Evolutionary conservation across 2,329 filamentous ascomycete genomes (phyloP), one percentile per base, ranked within the genome.

Genomic region (Ophiocordyceps camponoti-floridani): DNA sequence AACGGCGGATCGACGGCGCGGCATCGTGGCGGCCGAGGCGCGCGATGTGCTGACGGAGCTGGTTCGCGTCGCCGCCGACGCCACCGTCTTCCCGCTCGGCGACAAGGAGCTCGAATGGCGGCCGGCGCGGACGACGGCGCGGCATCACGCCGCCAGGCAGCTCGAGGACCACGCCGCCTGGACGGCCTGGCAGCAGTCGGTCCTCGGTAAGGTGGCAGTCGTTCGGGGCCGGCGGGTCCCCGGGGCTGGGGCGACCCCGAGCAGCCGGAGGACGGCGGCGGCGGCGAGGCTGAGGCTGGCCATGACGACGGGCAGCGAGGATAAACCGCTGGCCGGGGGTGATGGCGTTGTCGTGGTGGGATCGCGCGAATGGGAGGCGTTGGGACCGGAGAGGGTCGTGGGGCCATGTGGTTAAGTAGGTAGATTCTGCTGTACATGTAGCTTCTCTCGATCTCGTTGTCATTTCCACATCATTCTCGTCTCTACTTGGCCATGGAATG

Each of bases 81-180:
- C 76, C 4, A 66, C 62, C 48, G 56, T 82, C 10, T 82, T 75
- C 52, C 73, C 83, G 52, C 64, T 84, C n/a, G 62, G 82, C 54
- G 14, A 37, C 14, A 30, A 30, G 28, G 74, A 69, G 56, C 65
- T 79, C 38, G 71, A 72, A 10, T 85, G 82, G 81, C 70, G 75
- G 49, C 79, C 79, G 19, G 73, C 74, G 19, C 74, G 65, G 54
- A 67, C 66, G 37, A 82, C 77, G 41, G 74, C 79, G 4, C 71
- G 76, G 55, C 84, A 78, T 61, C 75, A 79, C 48, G 76, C 77
- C 10, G 78, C 77, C 16, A 71, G 67, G 56, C 73, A 79, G 57
- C 69, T 67, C 46, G 80, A 84, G 59, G 73, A 82, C 49, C 81
- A 74, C 53, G 77, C 71, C 23, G 64, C 68, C 1, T 80, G 76